Evolutionary conservation across 2,329 filamentous ascomycete genomes (phyloP).

Genomic region (Penicillium verrucosum): DNA sequence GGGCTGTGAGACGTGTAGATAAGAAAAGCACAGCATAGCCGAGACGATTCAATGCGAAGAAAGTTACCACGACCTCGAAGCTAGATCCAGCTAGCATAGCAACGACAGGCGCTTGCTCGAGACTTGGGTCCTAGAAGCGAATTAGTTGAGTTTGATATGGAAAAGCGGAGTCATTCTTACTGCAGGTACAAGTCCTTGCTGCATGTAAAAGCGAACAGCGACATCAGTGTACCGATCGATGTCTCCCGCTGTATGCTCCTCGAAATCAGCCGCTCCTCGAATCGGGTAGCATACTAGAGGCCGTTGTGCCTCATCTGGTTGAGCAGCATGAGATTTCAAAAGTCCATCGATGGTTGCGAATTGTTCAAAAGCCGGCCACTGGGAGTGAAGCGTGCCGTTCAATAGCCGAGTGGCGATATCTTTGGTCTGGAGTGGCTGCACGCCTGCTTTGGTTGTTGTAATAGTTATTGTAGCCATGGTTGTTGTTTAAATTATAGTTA

Average conservation of each 20-base stretch:
- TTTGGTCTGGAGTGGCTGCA: conserved; percentile 9
- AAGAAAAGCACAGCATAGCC: conserved; percentile 56
- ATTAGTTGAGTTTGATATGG: not conserved
- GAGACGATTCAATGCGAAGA: conserved; percentile 54
- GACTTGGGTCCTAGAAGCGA: conserved; percentile 29
- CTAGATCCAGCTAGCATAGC: conserved; percentile 55
- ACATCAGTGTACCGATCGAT: conserved; percentile 24
- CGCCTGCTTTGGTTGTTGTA: conserved; percentile 7
- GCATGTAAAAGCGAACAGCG: conserved; percentile 19
- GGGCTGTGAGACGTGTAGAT: conserved; percentile 52
- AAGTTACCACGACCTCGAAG: conserved; percentile 54
- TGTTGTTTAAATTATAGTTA: not conserved
- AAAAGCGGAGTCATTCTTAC: not conserved
- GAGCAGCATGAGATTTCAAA: conserved; percentile 19
- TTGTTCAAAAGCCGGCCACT: conserved; percentile 18
- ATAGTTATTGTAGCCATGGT: conserved; percentile 10
- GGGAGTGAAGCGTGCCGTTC: conserved; percentile 23
- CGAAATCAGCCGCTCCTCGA: conserved; percentile 18
- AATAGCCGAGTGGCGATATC: conserved; percentile 21
- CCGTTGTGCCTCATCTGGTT: conserved; percentile 11
- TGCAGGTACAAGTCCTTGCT: conserved; percentile 16
- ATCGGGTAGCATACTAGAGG: conserved; percentile 23
- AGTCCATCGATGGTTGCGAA: conserved; percentile 23
- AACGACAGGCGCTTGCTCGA: conserved; percentile 37
- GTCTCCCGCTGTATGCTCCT: conserved; percentile 21